Evolutionary conservation across 805 yeast species (phyloP).

Genomic region (Wilhelminamyces savonicus): DNA sequence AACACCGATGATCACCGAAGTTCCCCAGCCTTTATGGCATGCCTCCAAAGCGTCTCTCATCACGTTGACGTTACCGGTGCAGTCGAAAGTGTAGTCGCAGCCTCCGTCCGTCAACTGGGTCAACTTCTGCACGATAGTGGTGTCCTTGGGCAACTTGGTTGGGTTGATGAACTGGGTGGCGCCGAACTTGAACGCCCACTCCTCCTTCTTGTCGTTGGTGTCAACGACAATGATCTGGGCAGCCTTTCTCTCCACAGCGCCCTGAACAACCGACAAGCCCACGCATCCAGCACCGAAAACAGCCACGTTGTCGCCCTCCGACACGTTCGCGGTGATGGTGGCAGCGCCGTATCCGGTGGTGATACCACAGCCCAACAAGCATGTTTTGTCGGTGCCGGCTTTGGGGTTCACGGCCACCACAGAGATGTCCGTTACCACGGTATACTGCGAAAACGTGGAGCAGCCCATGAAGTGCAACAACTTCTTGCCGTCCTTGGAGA

Average conservation of each 20-base stretch:
- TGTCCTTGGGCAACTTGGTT: conserved; percentile 62
- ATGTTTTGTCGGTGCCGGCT: conserved; percentile 81
- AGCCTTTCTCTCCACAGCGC: conserved; percentile 82
- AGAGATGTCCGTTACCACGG: conserved; percentile 96
- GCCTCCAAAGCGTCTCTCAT: conserved; percentile 97
- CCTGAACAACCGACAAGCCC: conserved; percentile 94
- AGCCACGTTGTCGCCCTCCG: conserved; percentile 89
- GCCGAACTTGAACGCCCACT: conserved; percentile 85
- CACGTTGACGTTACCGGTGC: conserved; percentile 93
- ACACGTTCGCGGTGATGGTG: conserved; percentile 83
- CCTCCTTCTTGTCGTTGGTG: conserved; percentile 75
- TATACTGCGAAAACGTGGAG: conserved; percentile 93
- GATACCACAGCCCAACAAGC: conserved; percentile 96
- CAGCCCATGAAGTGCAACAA: conserved; percentile 96
- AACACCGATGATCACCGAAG: conserved; percentile 91
- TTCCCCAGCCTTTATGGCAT: conserved; percentile 99
- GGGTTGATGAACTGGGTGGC: conserved; percentile 96
- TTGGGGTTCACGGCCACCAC: conserved; percentile 84
- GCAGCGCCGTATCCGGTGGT: conserved; percentile 99
- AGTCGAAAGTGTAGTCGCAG: conserved; percentile 90
- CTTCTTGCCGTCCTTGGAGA: conserved; percentile 78
- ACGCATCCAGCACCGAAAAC: conserved; percentile 98
- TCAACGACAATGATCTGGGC: conserved; percentile 80
- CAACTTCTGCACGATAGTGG: conserved; percentile 73
- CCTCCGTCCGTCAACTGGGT: conserved; percentile 96